These are phyloP conservation scores for Penicillium corylophilum DNA, from an alignment of 2,329 filamentous ascomycete genomes.

Conservation along the genomic window DNA sequence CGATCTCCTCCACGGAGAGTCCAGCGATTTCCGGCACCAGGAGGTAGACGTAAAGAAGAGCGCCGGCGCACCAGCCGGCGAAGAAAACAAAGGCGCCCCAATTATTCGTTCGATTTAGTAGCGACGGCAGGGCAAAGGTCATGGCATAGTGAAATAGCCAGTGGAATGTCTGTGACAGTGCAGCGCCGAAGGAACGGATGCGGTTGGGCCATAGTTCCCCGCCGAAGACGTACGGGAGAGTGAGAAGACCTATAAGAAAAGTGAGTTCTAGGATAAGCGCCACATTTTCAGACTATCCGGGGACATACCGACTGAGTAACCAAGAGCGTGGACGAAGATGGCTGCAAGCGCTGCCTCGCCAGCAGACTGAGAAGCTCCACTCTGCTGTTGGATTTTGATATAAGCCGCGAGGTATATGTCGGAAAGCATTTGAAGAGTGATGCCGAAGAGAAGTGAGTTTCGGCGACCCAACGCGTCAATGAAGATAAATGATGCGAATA, in stretches of 20 bases:
- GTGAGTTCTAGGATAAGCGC: not conserved
- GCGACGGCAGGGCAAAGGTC: conserved; percentile 34
- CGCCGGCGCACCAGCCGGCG: conserved; percentile 39
- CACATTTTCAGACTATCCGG: not conserved
- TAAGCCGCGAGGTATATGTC: conserved; percentile 45
- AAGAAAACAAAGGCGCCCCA: conserved; percentile 50
- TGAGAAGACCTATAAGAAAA: conserved; percentile 23
- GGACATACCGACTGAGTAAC: conserved; percentile 38
- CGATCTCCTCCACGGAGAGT: conserved; percentile 36
- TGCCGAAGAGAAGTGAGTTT: conserved; percentile 39
- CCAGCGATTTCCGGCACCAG: conserved; percentile 40
- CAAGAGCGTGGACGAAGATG: conserved; percentile 48
- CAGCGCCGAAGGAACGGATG: conserved; percentile 46
- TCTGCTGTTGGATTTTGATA: conserved; percentile 37
- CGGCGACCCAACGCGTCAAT: conserved; percentile 46
- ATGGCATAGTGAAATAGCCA: conserved; percentile 47
- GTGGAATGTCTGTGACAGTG: conserved; percentile 41
- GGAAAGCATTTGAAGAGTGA: conserved; percentile 40
- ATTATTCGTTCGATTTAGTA: conserved; percentile 36
- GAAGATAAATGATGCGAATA: conserved; percentile 47
- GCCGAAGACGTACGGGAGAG: conserved; percentile 48
- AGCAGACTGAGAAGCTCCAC: conserved; percentile 23
- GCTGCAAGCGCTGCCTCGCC: conserved; percentile 42
- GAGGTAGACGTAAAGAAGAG: conserved; percentile 41
- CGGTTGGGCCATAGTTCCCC: conserved; percentile 49